Evolutionary conservation across 2,329 filamentous ascomycete genomes (phyloP).

Genomic region (Diaporthe amygdali): DNA sequence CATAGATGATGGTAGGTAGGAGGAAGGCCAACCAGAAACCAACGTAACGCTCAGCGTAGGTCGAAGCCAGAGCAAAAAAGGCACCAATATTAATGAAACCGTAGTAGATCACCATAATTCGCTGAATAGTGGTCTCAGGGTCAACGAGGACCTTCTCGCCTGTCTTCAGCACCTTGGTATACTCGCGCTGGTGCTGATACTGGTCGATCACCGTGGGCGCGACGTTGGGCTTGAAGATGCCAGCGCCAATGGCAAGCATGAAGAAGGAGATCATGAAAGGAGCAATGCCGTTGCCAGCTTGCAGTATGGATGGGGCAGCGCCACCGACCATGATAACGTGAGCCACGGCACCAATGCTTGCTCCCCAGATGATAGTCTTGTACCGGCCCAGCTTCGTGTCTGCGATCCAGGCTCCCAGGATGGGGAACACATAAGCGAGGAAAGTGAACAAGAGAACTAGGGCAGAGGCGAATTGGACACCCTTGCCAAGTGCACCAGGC

Average conservation of each 20-base stretch:
- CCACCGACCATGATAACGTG: constrained; percentile 70
- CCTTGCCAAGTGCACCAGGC: constrained; percentile 57
- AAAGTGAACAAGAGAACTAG: constrained; percentile 52
- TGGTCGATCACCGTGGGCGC: constrained; percentile 50
- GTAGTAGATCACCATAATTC: constrained; percentile 59
- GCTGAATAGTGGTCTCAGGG: constrained; percentile 50
- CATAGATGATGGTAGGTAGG: constrained; percentile 57
- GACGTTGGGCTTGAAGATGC: constrained; percentile 71
- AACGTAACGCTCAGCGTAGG: constrained; percentile 77
- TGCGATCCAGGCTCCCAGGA: constrained; percentile 60
- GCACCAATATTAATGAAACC: constrained; percentile 72
- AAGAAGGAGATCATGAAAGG: constrained; percentile 67
- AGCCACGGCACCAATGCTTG: constrained; percentile 63
- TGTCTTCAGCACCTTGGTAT: constrained; percentile 46
- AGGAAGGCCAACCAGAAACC: constrained; percentile 76
- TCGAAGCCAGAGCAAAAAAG: constrained; percentile 65
- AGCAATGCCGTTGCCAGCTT: constrained; percentile 54
- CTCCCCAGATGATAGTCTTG: constrained; percentile 64
- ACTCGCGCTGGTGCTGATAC: constrained; percentile 44
- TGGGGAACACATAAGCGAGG: constrained; percentile 53
- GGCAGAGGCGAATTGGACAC: constrained; percentile 51
- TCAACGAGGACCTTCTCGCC: constrained; percentile 53
- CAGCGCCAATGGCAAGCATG: constrained; percentile 71
- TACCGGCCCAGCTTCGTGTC: constrained; percentile 72
- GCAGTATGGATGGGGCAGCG: constrained; percentile 65